These are phyloP conservation scores for Populus tremula DNA, from an alignment of 345 rosid species.

Conservation along the genomic window DNA sequence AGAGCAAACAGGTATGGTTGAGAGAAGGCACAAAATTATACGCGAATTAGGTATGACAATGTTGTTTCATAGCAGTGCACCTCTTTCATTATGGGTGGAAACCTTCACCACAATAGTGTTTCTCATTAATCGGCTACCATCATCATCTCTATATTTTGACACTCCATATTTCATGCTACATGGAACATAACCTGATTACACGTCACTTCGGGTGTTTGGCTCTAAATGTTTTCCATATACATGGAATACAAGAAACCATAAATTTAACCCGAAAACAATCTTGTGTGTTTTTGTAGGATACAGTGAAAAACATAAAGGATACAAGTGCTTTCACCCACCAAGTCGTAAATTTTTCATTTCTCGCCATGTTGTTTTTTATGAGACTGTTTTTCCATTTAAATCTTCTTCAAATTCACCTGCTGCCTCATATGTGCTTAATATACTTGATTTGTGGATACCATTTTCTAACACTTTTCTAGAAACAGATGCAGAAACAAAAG, in stretches of 20 bases:
- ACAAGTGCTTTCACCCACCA: neutral
- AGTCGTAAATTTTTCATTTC: neutral
- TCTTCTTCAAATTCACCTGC: rapidly evolving
- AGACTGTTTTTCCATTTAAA: neutral
- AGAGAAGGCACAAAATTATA: neutral
- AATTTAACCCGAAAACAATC: no score
- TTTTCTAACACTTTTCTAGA: rapidly evolving
- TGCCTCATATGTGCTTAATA: no score
- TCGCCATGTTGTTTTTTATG: neutral
- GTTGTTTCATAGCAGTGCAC: neutral
- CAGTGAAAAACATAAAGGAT: neutral
- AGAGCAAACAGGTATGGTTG: neutral
- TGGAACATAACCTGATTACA: neutral
- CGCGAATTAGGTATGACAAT: neutral
- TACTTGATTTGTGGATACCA: rapidly evolving
- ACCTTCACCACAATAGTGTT: neutral
- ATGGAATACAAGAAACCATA: no score
- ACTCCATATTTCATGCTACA: neutral
- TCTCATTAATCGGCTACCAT: neutral
- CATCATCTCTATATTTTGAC: neutral
- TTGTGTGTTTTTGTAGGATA: neutral
- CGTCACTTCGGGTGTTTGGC: neutral
- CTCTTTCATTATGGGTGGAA: neutral
- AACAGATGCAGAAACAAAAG: no score
- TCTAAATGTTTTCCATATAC: neutral